Percentiles rank a stretch among this genome's conserved stretches.
Conservation (phyloP, 169 alveolate species). For the Plasmodium billcollinsi region DNA sequence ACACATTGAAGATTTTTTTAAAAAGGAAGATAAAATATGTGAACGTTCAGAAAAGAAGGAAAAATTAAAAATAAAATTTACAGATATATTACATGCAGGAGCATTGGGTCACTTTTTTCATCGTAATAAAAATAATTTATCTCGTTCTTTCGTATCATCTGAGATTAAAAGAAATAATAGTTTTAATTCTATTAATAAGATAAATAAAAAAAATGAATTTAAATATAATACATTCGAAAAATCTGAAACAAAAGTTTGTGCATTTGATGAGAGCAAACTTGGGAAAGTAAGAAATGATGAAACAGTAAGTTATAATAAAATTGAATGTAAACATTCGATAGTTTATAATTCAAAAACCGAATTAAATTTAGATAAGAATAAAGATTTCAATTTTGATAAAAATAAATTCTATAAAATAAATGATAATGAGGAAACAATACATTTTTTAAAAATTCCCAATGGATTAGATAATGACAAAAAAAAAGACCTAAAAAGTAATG, state of each 20-base stretch:
- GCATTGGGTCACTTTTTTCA: constrained; percentile 56
- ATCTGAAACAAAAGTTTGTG: neutral
- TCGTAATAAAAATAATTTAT: constrained; percentile 33
- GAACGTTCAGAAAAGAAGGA: constrained; percentile 39
- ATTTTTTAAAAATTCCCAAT: neutral
- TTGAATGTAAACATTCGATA: neutral
- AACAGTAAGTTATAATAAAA: neutral
- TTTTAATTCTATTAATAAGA: neutral
- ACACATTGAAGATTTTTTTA: constrained; percentile 30
- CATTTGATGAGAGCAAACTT: neutral
- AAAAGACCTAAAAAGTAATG: constrained; percentile 10
- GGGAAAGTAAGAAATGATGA: constrained; percentile 16
- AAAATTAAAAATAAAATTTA: constrained; percentile 46
- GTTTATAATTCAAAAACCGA: constrained; percentile 10
- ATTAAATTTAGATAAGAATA: neutral
- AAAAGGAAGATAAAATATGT: constrained; percentile 44
- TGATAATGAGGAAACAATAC: constrained; percentile 5
- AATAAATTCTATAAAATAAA: neutral
- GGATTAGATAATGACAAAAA: constrained; percentile 5
- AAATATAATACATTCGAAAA: neutral
- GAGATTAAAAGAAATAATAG: constrained; percentile 21
- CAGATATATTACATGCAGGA: constrained; percentile 50
- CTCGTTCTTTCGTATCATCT: constrained; percentile 24
- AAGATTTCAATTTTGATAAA: constrained; percentile 3
- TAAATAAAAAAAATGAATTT: constrained; percentile 21